Conservation (phyloP, 2,329 filamentous ascomycete species). For the Clonostachys sp. region DNA sequence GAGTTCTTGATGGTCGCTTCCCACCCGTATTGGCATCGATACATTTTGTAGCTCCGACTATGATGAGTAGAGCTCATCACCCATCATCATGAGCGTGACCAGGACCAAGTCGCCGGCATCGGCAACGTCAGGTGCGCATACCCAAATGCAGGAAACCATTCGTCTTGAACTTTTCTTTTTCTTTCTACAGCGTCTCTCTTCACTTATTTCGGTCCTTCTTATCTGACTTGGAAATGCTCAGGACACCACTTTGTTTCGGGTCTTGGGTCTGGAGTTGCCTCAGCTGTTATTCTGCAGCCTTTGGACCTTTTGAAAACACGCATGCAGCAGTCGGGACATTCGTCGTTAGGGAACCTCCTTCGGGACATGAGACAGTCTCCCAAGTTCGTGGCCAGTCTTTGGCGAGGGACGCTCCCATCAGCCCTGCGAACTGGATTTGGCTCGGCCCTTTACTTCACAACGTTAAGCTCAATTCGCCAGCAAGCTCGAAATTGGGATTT, state of each 20-base stretch:
- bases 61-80: too few relatives aligned
- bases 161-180: too few relatives aligned
- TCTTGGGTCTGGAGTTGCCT: conserved; percentile 79
- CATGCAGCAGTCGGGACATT: conserved; percentile 78
- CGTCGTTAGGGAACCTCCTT: conserved; percentile 47
- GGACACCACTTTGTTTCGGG: conserved; percentile 87
- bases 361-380: conserved; percentile 50
- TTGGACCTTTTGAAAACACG: conserved; percentile 96
- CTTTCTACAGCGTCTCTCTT: too few relatives aligned
- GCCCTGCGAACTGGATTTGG: conserved; percentile 92
- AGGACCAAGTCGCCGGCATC: background rate
- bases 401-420: conserved; percentile 89
- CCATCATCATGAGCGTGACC: background rate
- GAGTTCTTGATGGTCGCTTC: too few relatives aligned
- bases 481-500: conserved; percentile 29
- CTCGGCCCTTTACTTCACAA: conserved; percentile 89
- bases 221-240: conserved; percentile 19
- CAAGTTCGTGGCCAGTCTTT: conserved; percentile 64
- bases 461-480: conserved; percentile 78
- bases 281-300: conserved; percentile 87
- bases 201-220: background rate
- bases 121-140: background rate
- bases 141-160: too few relatives aligned
- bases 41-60: too few relatives aligned
- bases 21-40: too few relatives aligned